Evolutionary conservation across 2,329 filamentous ascomycete species (phyloP).

Genomic region (Furcasterigmium furcatum): DNA sequence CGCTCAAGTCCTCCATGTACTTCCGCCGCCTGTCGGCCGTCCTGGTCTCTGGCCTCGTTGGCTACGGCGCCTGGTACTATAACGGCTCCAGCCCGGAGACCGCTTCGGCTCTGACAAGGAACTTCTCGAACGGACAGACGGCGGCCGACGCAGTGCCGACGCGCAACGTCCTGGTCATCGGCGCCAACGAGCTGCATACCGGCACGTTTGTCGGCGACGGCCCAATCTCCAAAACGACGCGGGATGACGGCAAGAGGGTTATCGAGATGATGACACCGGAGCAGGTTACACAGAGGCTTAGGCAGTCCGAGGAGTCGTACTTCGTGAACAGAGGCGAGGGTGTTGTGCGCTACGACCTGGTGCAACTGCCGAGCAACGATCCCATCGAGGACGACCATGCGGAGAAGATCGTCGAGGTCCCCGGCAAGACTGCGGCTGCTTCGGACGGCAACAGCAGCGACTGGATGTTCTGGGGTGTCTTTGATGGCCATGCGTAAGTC

Average conservation of each 20-base stretch:
- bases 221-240: constrained; percentile 83
- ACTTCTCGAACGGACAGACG: constrained; percentile 34
- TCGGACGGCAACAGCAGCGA: constrained; percentile 62
- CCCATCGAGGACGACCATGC: constrained; percentile 98
- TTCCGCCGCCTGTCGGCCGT: constrained; percentile 65
- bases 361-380: constrained; percentile 92
- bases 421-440: constrained; percentile 45
- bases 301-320: constrained; percentile 89
- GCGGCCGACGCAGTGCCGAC: constrained; percentile 39
- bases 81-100: constrained; percentile 37
- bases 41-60: constrained; percentile 67
- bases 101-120: constrained; percentile 31
- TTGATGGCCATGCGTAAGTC: constrained; percentile 87
- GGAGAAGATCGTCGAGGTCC: constrained; percentile 94
- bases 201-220: constrained; percentile 81
- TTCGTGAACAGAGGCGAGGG: constrained; percentile 84
- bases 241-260: constrained; percentile 79
- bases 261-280: constrained; percentile 96
- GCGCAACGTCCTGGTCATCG: constrained; percentile 77
- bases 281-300: constrained; percentile 85
- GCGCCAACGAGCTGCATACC: constrained; percentile 86
- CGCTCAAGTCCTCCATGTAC: constrained; percentile 71
- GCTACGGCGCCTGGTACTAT: constrained; percentile 77
- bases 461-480: constrained; percentile 99
- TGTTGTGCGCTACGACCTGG: constrained; percentile 90